Conservation (phyloP, 1,284 basidiomycete genomes). For the Albatrellus sp. region DNA sequence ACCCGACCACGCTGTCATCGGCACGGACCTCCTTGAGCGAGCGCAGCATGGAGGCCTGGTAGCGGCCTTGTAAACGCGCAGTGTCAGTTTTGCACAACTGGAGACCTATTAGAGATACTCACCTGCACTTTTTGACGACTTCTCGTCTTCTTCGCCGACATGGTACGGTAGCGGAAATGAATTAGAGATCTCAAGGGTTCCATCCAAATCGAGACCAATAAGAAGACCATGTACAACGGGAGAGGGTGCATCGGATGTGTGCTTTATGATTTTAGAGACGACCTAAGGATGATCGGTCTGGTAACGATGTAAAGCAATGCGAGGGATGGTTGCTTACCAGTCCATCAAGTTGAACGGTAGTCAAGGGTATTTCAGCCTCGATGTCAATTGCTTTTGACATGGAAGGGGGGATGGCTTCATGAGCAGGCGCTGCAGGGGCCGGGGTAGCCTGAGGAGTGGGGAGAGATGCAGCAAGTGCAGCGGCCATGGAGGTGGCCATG, state of each 20-base stretch:
- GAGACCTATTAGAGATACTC: conserved; percentile 16
- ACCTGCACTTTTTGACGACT: conserved; percentile 62
- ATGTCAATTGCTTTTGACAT: conserved; percentile 87
- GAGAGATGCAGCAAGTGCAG: conserved; percentile 73
- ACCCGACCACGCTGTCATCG: conserved; percentile 91
- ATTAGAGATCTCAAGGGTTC: conserved; percentile 86
- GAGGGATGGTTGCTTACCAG: conserved; percentile 41
- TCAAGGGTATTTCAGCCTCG: conserved; percentile 75
- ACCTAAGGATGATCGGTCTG: conserved; percentile 36
- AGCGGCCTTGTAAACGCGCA: conserved; percentile 43
- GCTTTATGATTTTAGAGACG: conserved; percentile 88
- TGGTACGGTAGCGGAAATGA: conserved; percentile 78
- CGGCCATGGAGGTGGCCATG: conserved; percentile 76
- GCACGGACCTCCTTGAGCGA: conserved; percentile 86
- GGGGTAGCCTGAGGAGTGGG: conserved; percentile 52
- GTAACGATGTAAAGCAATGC: neutral
- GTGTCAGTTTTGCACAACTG: neutral
- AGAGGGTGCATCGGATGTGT: conserved; percentile 56
- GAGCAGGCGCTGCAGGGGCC: conserved; percentile 47
- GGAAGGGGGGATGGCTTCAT: conserved; percentile 77
- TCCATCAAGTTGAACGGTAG: conserved; percentile 71
- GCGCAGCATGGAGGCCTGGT: conserved; percentile 79
- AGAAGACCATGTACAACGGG: conserved; percentile 73
- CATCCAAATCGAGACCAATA: conserved; percentile 86
- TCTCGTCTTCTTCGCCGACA: conserved; percentile 65